A percentile compares a stretch with the other conserved stretches of the same genome.
Conservation (phyloP, 2,329 filamentous ascomycete species). For the Parafenestella ontariensis region DNA sequence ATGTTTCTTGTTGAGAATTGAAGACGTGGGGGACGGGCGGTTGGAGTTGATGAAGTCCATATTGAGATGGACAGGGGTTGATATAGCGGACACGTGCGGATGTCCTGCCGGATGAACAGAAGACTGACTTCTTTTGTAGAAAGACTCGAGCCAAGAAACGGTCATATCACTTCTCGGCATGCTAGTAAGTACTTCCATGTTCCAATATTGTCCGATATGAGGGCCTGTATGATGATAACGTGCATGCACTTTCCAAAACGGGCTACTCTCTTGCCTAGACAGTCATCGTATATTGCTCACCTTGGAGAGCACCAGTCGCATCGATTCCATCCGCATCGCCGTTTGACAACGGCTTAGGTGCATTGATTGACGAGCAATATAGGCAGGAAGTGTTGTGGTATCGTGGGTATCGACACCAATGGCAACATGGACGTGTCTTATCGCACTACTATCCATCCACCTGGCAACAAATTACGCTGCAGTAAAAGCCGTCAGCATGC, state of each 20-base stretch:
- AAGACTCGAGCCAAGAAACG: constrained; percentile 95
- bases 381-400: constrained; percentile 80
- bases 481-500: constrained; percentile 83
- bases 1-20: constrained; percentile 21
- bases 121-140: constrained; percentile 50
- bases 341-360: constrained; percentile 5
- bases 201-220: background rate
- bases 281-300: constrained; percentile 5
- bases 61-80: constrained; percentile 14
- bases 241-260: background rate
- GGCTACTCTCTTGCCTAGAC: constrained; percentile 1
- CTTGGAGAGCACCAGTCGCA: constrained; percentile 1
- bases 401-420: constrained; percentile 73
- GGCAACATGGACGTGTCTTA: constrained; percentile 76
- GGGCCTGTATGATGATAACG: background rate
- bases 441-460: constrained; percentile 76
- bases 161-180: constrained; percentile 89
- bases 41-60: constrained; percentile 20
- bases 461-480: constrained; percentile 86
- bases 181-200: constrained; percentile 38
- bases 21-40: constrained; percentile 4
- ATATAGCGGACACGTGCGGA: constrained; percentile 21
- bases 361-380: constrained; percentile 25
- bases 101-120: constrained; percentile 18
- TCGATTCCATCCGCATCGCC: constrained; percentile 1